These are phyloP conservation scores for Torulaspora maleeae DNA, from an alignment of 805 yeast genomes.

Conservation along the genomic window DNA sequence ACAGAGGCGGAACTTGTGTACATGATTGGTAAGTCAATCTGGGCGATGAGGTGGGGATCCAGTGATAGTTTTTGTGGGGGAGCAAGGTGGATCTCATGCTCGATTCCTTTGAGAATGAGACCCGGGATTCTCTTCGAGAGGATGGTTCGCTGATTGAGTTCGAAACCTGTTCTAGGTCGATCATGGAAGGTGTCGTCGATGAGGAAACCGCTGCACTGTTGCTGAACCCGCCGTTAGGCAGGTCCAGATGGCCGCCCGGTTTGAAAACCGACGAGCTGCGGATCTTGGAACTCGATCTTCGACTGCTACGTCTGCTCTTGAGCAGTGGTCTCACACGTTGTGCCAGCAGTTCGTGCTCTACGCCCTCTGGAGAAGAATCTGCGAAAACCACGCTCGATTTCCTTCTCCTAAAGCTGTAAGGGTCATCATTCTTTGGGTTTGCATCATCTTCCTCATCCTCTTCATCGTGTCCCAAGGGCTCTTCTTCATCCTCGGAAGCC, in stretches of 20 bases:
- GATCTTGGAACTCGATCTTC: conserved; percentile 20
- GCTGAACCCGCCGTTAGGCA: conserved; percentile 5
- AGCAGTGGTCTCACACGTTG: conserved; percentile 17
- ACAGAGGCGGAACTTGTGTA: conserved; percentile 8
- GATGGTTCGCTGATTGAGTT: conserved; percentile 18
- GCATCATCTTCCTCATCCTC: conserved; percentile 30
- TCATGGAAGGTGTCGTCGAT: conserved; percentile 10
- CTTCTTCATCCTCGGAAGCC: conserved; percentile 31
- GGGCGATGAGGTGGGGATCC: conserved; percentile 16
- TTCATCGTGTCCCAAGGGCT: conserved; percentile 36
- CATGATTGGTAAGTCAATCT: conserved; percentile 8
- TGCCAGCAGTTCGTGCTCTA: conserved; percentile 18
- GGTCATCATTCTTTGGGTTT: conserved; percentile 8
- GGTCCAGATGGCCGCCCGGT: conserved; percentile 13
- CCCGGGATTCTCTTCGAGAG: conserved; percentile 36
- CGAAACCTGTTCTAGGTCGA: conserved; percentile 15
- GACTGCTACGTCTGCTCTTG: conserved; percentile 15
- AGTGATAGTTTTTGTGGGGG: conserved; percentile 17
- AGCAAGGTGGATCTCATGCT: conserved; percentile 30
- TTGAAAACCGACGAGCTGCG: conserved; percentile 20
- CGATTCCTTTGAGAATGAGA: conserved; percentile 37
- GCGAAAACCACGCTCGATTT: conserved; percentile 28
- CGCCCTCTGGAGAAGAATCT: conserved; percentile 24
- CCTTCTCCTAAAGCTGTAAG: conserved; percentile 21
- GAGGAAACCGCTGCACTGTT: conserved; percentile 1